Base-by-base conservation (phyloP, 345 rosid species). In the Clarkia xantiana region DNA sequence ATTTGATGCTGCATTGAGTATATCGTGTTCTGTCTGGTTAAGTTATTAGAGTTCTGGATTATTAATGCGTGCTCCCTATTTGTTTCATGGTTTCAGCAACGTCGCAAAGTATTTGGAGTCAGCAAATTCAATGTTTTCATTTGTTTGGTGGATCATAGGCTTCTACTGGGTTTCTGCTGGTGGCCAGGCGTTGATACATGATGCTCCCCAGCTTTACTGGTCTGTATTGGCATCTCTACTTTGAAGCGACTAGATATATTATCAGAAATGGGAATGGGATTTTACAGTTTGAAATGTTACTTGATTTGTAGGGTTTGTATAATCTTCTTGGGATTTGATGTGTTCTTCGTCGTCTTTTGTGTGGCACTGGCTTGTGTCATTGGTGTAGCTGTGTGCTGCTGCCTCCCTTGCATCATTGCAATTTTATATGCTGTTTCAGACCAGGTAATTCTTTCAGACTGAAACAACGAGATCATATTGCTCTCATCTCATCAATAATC, bases 61-160 rank as follows among this genome's bases (percentile, higher is more conserved):
- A 40, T 9, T 12, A 42, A 16, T 52, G 5, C 8, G 34, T 7
- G 20, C 23, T 19, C 42, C 14, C 16, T 45, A 55, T 68, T 17
- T 59, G 42, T 52, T 49, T 14, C 42, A 23, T 20, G 60, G 18
- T 25, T 45, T 43, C 75, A 52, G 74, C 66, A 84, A 80, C 56
- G 71, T 75, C 53, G 83, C 94, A 2, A 91, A 91, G 76, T 88
- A 91, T 69, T 71, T 91, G 65, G 98, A 84, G 65, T 84, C 98
- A 50, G 96, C 94, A 36, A 91, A 86, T 62, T 86, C 98, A n/a
- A 79, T 91, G 87, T 81, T 91, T 61, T 91, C 96, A 0, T 91
- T 91, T 71, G 65, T 91, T 55, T 91, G 98, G 98, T 91, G 98
- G 98, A 84, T 86, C 79, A 74, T 86, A 71, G 98, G 98, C 36